Base-by-base conservation (phyloP, 106 monocot species). In the Triglochin maritima region DNA sequence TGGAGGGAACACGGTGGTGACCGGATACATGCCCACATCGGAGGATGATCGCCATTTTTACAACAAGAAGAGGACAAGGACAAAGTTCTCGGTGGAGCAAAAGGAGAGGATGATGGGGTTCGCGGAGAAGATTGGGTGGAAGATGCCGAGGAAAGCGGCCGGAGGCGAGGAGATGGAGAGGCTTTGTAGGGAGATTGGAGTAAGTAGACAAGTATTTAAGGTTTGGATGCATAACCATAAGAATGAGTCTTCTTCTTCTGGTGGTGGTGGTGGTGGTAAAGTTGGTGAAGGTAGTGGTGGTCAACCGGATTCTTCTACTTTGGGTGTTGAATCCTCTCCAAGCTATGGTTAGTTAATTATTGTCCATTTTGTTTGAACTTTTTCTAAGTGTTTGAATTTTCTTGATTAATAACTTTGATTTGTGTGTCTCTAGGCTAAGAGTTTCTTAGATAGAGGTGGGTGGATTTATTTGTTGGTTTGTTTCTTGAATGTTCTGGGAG, bases 161-260 rank as follows among this genome's bases (percentile, higher is more conserved):
- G 48, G 57, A 49, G 12, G 69, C 44, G 85, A 85, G 14, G 80
- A 80, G 60, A 69, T 89, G 9, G 56, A 61, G 50, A 67, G 70
- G 62, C 85, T 89, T 63, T 89, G 85, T 62, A 48, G 69, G 55
- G 85, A 85, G 68, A 81, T 83, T 58, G 89, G 89, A 16, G 83
- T 89, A 0, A 63, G 47, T 9, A 63, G 82, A 57, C 71, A 77
- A 67, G 80, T 79, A 2, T 85, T 89, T 65, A 85, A 84, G 80
- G 72, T 77, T 6, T 89, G 89, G 85, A 76, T 89, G 80, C 82
- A 79, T 54, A 82, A 82, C 57, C 82, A 82, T 54, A 82, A 74
- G 77, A 62, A 57, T 50, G 4, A 9, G 29, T 29, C 29, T 29
- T 29, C 29, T 29, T 29, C 29, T 59, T 51, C 54, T 3, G 68